Conservation (phyloP, 768 basidiomycete species). For the Holtermannia corniformis region DNA sequence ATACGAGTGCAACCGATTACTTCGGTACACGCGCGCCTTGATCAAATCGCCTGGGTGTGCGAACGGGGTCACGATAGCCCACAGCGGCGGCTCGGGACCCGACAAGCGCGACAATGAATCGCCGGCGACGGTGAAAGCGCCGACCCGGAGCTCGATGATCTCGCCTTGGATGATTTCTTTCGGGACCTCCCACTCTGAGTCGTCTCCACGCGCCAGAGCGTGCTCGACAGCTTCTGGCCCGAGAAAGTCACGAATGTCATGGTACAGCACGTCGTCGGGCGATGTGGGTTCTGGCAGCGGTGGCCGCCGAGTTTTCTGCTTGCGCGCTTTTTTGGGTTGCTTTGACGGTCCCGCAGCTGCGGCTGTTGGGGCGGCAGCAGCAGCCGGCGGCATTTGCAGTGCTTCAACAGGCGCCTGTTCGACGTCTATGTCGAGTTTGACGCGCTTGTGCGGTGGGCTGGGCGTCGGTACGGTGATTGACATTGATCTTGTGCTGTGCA, state of each 20-base stretch:
- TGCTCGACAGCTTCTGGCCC: constrained; percentile 53
- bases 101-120: constrained; percentile 51
- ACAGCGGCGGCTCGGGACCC: constrained; percentile 48
- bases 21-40: constrained; percentile 60
- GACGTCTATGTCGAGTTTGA: neutral
- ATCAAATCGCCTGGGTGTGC: constrained; percentile 74
- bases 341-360: neutral
- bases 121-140: constrained; percentile 51
- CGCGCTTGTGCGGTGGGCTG: neutral
- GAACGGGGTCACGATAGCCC: constrained; percentile 78
- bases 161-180: constrained; percentile 55
- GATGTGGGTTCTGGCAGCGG: constrained; percentile 56
- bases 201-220: constrained; percentile 47
- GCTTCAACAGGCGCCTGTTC: neutral
- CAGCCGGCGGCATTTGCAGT: constrained; percentile 5
- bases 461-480: neutral
- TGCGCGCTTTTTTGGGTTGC: constrained; percentile 17
- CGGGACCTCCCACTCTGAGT: constrained; percentile 45
- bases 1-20: constrained; percentile 57
- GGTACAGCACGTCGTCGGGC: constrained; percentile 62
- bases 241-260: constrained; percentile 60
- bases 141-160: constrained; percentile 53
- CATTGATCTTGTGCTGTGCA: neutral
- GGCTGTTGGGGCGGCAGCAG: neutral
- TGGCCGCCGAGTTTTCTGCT: constrained; percentile 42